These are phyloP conservation scores for Sporisorium graminicola DNA, from an alignment of 1,284 basidiomycete genomes.

Conservation along the genomic window DNA sequence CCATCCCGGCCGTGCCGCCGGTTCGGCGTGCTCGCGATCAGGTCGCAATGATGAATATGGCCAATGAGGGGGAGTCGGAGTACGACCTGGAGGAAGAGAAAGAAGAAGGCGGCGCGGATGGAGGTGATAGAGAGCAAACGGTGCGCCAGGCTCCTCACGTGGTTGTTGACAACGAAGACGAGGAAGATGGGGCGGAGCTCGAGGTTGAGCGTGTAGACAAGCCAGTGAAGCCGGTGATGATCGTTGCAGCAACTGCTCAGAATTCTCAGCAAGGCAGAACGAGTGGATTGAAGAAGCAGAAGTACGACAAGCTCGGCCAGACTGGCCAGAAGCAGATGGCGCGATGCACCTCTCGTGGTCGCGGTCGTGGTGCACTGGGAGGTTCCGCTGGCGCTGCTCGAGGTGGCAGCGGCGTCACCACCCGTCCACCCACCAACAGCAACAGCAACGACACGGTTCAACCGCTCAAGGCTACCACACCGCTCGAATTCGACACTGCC, in stretches of 20 bases:
- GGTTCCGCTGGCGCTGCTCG: constrained; percentile 1
- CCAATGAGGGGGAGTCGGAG: neutral
- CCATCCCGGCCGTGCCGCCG: too few relatives aligned
- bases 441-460: neutral
- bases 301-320: neutral
- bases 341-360: constrained; percentile 3
- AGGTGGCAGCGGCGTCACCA: neutral
- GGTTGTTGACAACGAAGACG: neutral
- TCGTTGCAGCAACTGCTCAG: too few relatives aligned
- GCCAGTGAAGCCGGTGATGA: neutral
- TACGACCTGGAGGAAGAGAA: neutral
- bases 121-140: neutral
- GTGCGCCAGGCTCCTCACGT: neutral
- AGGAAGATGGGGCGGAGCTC: neutral
- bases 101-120: neutral
- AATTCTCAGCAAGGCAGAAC: too few relatives aligned
- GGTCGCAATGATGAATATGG: neutral
- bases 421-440: too few relatives aligned
- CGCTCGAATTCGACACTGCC: neutral
- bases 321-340: neutral
- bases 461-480: neutral
- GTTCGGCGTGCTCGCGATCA: neutral
- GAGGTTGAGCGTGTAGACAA: neutral
- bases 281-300: neutral
- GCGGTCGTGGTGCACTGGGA: constrained; percentile 4